phyloP scores from a whole-genome alignment of 2,329 filamentous ascomycete genomes.

The Exophiala oligosperma region DNA sequence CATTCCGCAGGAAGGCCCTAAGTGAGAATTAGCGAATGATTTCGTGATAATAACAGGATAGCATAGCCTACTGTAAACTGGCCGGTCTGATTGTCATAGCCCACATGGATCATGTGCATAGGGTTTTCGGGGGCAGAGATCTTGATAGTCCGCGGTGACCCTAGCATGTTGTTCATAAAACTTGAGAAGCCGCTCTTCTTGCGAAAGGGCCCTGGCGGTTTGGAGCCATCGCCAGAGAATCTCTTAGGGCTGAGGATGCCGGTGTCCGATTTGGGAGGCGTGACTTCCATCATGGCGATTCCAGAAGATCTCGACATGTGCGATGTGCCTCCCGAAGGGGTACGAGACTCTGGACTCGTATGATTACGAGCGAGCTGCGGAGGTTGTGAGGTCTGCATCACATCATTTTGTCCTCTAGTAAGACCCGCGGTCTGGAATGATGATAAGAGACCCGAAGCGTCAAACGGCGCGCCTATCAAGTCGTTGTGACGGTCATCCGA shows the following conservation, averaged over 20 bases:
- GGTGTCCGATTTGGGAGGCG: constrained; percentile 44
- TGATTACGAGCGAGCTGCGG: constrained; percentile 49
- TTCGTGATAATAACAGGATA: neutral
- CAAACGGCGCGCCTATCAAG: constrained; percentile 45
- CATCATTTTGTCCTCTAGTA: constrained; percentile 24
- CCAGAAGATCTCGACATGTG: constrained; percentile 45
- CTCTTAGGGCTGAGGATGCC: constrained; percentile 63
- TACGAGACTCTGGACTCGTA: constrained; percentile 56
- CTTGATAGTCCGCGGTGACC: constrained; percentile 83
- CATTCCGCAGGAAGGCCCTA: constrained; percentile 96
- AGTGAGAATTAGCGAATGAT: neutral
- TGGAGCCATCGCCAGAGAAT: constrained; percentile 52
- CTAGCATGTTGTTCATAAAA: constrained; percentile 80
- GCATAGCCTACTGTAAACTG: constrained; percentile 74
- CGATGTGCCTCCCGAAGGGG: constrained; percentile 64
- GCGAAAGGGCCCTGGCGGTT: constrained; percentile 47
- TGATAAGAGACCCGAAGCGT: constrained; percentile 44
- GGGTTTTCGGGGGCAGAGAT: constrained; percentile 98
- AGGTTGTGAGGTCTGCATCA: constrained; percentile 39
- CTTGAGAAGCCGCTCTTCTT: constrained; percentile 89
- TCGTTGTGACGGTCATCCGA: constrained; percentile 38
- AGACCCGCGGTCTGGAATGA: constrained; percentile 22
- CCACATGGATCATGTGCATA: constrained; percentile 96
- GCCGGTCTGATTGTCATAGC: constrained; percentile 93
- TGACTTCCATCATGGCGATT: constrained; percentile 55